phyloP scores from a whole-genome alignment of 2,329 filamentous ascomycete species.

The Zasmidium citrigriseum region DNA sequence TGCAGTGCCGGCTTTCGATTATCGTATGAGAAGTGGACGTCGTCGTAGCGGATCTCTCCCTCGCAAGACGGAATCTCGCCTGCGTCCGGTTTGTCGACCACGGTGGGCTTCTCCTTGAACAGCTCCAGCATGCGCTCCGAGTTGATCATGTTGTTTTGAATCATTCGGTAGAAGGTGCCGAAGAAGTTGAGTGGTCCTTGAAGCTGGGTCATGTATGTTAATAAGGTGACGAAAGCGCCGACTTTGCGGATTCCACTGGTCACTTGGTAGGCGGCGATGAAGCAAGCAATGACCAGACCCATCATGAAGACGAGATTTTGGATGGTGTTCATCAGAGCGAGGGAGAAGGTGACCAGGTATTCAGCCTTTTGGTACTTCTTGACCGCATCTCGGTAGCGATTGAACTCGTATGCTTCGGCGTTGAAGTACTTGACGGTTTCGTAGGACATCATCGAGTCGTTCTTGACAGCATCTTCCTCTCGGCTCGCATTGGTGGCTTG shows the following conservation, averaged over 20 bases:
- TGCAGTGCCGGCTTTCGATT: conserved; percentile 79
- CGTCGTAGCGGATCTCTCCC: conserved; percentile 82
- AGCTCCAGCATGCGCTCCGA: conserved; percentile 92
- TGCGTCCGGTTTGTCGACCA: conserved; percentile 73
- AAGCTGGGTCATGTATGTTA: conserved; percentile 74
- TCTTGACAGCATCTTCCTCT: conserved; percentile 96
- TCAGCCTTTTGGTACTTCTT: conserved; percentile 59
- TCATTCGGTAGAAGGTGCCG: conserved; percentile 92
- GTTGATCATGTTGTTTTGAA: conserved; percentile 96
- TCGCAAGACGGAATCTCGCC: conserved; percentile 65
- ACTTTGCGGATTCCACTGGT: conserved; percentile 60
- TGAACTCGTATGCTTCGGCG: conserved; percentile 60
- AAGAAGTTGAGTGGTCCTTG: conserved; percentile 73
- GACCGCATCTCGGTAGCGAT: conserved; percentile 59
- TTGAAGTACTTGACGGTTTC: conserved; percentile 73
- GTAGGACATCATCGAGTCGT: conserved; percentile 98
- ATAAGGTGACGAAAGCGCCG: conserved; percentile 69
- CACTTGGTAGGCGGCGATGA: conserved; percentile 71
- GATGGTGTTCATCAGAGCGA: conserved; percentile 62
- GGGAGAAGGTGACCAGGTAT: conserved; percentile 57
- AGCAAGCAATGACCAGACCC: conserved; percentile 67
- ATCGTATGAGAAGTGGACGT: conserved; percentile 91
- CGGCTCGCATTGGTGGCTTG: conserved; percentile 94
- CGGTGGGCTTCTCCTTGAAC: conserved; percentile 93
- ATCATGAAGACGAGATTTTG: conserved; percentile 66